Evolutionary conservation across 2,329 filamentous ascomycete genomes (phyloP), one percentile per base, ranked within the genome.

Genomic region (Colletotrichum cereale): DNA sequence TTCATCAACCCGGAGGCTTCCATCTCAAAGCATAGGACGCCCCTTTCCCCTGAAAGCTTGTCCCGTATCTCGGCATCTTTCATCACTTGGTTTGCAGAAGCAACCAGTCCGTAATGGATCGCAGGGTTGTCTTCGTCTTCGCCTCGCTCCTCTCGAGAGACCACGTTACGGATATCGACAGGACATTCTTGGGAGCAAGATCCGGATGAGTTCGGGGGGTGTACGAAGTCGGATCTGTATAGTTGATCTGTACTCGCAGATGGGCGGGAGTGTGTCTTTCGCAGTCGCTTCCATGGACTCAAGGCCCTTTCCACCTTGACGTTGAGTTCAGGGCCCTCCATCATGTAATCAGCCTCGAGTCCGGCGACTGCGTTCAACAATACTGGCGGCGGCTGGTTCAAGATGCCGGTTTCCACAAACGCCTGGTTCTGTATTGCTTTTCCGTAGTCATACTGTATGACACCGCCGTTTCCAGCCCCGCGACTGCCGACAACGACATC

Each of bases 81-180:
- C 64, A 86, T 80, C 0, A 84, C 78, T 2, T 76, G 73, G 44
- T 83, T 80, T 0, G 77, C 79, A 0, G 81, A 82, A 0, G 78
- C 79, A n/a, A 80, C 75, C 0, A 74, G 31, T 1, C 77, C 75
- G 21, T 74, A 75, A 36, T 78, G 75, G 11, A 77, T 66, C 2
- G 71, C 53, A 0, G 64, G 53, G 8, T 21, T 11, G 12, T 66
- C 44, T 8, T 52, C 12, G 1, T 61, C 26, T 11, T 31, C 21
- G 12, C 5, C 44, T 16, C 44, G 64, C 29, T 42, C 24, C 3
- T 11, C 5, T 36, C 64, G 34, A 34, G 12, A 3, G 4, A 66
- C 21, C 3, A 66, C 1, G 16, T 63, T 14, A 6, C 5, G 1
- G 2, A 14, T 10, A 11, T 55, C 5, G 6, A 31, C 14, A 5